Evolutionary conservation across 768 basidiomycete genomes (phyloP).

Genomic region (Naganishia friedmannii): DNA sequence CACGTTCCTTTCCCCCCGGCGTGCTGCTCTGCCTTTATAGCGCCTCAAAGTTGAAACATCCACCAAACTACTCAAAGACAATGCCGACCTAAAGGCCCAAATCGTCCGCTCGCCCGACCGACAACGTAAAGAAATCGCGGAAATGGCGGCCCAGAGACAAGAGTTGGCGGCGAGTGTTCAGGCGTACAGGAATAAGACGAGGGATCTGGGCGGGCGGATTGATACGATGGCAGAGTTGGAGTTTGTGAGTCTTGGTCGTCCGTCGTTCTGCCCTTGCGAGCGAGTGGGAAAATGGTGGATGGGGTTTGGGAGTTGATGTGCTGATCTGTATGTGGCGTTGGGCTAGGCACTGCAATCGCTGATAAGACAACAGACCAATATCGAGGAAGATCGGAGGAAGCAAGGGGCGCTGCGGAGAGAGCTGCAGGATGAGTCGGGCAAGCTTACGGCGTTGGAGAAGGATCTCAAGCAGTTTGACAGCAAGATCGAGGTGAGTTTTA

Average conservation of each 20-base stretch:
- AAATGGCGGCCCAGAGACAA: constrained; percentile 3
- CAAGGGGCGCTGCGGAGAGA: constrained; percentile 7
- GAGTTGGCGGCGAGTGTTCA: constrained; percentile 10
- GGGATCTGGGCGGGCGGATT: constrained; percentile 14
- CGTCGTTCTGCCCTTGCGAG: not conserved
- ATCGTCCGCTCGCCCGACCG: constrained; percentile 20
- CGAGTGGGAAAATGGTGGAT: not conserved
- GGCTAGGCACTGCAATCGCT: constrained; percentile 11
- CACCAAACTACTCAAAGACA: constrained; percentile 15
- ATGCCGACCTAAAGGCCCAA: constrained; percentile 21
- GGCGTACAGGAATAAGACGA: constrained; percentile 15
- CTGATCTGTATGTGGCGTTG: not conserved
- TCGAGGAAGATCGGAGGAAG: constrained; percentile 19
- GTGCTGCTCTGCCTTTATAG: no score
- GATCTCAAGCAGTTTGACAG: constrained; percentile 20
- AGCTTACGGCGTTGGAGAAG: constrained; percentile 9
- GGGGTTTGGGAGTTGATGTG: not conserved
- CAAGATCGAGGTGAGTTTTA: constrained; percentile 19
- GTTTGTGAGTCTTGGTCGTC: constrained; percentile 20
- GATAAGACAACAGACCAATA: constrained; percentile 17
- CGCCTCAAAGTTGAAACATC: constrained; percentile 21
- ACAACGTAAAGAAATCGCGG: constrained; percentile 10
- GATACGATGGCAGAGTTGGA: constrained; percentile 19
- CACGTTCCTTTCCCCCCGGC: no score
- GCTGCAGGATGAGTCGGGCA: constrained; percentile 16